phyloP scores from a whole-genome alignment of 2,329 filamentous ascomycete genomes.

The Pseudocercospora pini-densiflorae region DNA sequence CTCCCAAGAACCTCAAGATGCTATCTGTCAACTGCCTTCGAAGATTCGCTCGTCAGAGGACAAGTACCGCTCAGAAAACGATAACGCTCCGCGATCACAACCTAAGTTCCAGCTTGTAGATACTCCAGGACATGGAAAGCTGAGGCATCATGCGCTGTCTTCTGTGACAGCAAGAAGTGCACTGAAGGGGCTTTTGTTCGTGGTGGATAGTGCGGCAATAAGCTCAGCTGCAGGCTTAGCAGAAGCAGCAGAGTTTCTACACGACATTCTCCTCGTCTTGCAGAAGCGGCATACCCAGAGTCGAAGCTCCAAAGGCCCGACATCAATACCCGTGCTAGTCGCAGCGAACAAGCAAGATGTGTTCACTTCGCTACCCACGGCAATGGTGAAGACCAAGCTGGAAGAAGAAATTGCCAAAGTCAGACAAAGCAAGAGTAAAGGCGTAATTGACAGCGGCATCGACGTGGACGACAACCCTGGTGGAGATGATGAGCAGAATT shows the following conservation, averaged over 20 bases:
- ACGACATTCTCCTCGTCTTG: constrained; percentile 82
- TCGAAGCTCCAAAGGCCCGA: constrained; percentile 62
- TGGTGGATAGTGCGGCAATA: constrained; percentile 72
- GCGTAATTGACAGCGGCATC: constrained; percentile 80
- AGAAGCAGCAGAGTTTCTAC: constrained; percentile 80
- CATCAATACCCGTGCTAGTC: constrained; percentile 74
- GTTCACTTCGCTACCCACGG: constrained; percentile 85
- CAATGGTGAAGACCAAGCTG: constrained; percentile 73
- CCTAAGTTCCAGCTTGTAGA: constrained; percentile 79
- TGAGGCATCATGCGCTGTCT: constrained; percentile 69
- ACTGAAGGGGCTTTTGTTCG: constrained; percentile 77
- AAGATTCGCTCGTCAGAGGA: constrained; percentile 59
- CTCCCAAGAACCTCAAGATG: constrained; percentile 63
- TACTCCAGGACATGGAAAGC: constrained; percentile 94
- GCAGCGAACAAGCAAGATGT: constrained; percentile 96
- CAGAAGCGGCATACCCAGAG: constrained; percentile 62
- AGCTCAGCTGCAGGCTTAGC: constrained; percentile 58
- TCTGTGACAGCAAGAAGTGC: constrained; percentile 51
- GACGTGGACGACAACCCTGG: constrained; percentile 62
- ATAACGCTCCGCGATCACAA: constrained; percentile 62
- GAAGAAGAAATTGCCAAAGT: constrained; percentile 83
- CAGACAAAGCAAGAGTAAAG: constrained; percentile 75
- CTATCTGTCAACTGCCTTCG: constrained; percentile 61
- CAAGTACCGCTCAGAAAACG: constrained; percentile 68
- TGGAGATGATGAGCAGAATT: constrained; percentile 76